Evolutionary conservation across 2,329 filamentous ascomycete genomes (phyloP).

Genomic region (Knufia fluminis): DNA sequence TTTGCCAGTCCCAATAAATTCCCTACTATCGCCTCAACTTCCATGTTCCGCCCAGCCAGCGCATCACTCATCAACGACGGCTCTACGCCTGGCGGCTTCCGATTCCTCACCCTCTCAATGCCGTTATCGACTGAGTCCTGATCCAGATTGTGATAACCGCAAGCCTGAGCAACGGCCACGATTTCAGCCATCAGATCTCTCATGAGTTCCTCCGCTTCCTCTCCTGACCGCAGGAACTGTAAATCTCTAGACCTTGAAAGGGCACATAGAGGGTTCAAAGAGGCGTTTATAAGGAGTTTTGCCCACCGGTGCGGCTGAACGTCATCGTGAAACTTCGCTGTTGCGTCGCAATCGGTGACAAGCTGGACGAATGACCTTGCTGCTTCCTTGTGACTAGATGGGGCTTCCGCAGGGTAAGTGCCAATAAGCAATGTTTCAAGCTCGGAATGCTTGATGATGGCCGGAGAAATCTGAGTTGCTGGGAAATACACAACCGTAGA

Average conservation of each 20-base stretch:
- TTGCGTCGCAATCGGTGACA: constrained; percentile 36
- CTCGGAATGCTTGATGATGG: constrained; percentile 38
- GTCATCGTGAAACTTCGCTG: constrained; percentile 42
- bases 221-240: constrained; percentile 38
- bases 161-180: constrained; percentile 31
- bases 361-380: constrained; percentile 34
- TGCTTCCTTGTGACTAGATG: constrained; percentile 23
- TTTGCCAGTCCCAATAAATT: constrained; percentile 36
- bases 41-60: constrained; percentile 33
- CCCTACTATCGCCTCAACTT: constrained; percentile 44
- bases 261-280: constrained; percentile 54
- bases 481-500: constrained; percentile 49
- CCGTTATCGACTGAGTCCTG: constrained; percentile 31
- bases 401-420: constrained; percentile 35
- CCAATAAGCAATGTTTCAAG: constrained; percentile 44
- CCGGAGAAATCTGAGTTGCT: constrained; percentile 41
- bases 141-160: constrained; percentile 31
- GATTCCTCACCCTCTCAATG: constrained; percentile 30
- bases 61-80: constrained; percentile 45
- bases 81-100: constrained; percentile 34
- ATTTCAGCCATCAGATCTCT: constrained; percentile 40
- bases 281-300: constrained; percentile 53
- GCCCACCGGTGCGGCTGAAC: constrained; percentile 51
- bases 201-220: constrained; percentile 26
- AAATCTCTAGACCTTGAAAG: constrained; percentile 46